Evolutionary conservation across 2,329 filamentous ascomycete genomes (phyloP), one percentile per base, ranked within the genome.

Genomic region (Trichoderma endophyticum): DNA sequence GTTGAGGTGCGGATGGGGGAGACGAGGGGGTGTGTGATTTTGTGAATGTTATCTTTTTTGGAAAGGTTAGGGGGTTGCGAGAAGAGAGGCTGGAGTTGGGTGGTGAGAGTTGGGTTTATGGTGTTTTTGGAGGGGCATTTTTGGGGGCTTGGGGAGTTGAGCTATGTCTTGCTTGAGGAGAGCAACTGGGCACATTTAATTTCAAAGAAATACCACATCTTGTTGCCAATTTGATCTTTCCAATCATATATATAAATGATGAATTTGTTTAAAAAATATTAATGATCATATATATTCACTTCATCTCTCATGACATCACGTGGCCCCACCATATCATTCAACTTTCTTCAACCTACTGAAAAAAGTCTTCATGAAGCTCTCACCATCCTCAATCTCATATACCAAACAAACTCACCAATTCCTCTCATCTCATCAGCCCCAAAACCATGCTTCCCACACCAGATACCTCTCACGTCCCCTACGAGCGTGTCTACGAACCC

Each of bases 401-500:
- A 39, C 56, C 24, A 62, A 14, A 39, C 61, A 60, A 59, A 21
- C 18, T 21, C 28, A 54, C 21, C 57, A 60, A 34, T 60, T 15
- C 26, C 28, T 6, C 61, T 18, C 15, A 18, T 6, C 24, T 14
- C 21, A 63, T 15, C 14, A 24, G 15, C 2, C 34, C 3, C 18
- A 21, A 15, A 39, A 79, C 48, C 34, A 97, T 98, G 95, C 89
- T 99, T 32, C 95, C 95, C 11, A 99, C 96, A 1, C 96, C 96
- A 15, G 93, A 93, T 72, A 99, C 96, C 3, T 93, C 93, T 26
- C 96, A 99, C 83, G 93, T 98, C 73, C 89, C 92, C 70, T 97
- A 95, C 82, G 89, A 93, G 80, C 90, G 92, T 70, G 91, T 98
- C 76, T 99, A 99, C 83, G 95, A 98, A 79, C 96, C 96, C 43